Percentiles rank a stretch among this genome's conserved stretches.
Evolutionary conservation across 495 filamentous ascomycete genomes (phyloP).

Genomic region (Haplographium delicatum): DNA sequence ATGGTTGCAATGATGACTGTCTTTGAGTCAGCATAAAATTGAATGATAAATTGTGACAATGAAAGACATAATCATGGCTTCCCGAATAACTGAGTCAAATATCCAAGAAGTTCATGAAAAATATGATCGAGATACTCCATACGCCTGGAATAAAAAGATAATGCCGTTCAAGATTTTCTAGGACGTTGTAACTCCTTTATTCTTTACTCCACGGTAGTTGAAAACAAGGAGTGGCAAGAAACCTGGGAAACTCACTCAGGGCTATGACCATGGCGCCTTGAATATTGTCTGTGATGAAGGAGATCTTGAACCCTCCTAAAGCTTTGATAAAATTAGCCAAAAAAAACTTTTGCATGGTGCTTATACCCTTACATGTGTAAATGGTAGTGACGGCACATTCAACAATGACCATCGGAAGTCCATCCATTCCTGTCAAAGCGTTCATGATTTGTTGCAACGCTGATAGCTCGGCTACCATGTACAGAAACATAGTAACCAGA

Average conservation of each 20-base stretch:
- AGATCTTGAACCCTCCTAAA: conserved; percentile 69
- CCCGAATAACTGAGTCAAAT: too few species aligned
- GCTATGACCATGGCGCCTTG: conserved; percentile 68
- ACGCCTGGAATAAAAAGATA: too few species aligned
- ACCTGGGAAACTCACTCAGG: conserved; percentile 41
- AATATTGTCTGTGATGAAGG: conserved; percentile 73
- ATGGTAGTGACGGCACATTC: conserved; percentile 67
- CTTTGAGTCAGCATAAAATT: not conserved
- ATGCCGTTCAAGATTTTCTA: too few species aligned
- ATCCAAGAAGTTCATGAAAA: too few species aligned
- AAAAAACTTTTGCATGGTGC: too few species aligned
- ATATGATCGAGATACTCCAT: too few species aligned
- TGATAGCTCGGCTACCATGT: conserved; percentile 76
- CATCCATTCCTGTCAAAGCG: conserved; percentile 64
- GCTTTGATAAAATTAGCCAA: too few species aligned
- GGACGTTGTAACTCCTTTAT: too few species aligned
- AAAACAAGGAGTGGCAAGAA: too few species aligned
- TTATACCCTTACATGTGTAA: conserved; percentile 71
- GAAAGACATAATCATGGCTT: too few species aligned
- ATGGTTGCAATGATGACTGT: conserved; percentile 61
- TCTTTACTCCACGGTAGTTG: too few species aligned
- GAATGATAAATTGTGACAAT: not conserved
- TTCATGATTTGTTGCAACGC: conserved; percentile 67
- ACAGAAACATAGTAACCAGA: conserved; percentile 71
- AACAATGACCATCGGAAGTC: conserved; percentile 67